Evolutionary conservation across 2,329 filamentous ascomycete species (phyloP).

Genomic region (Hymenoscyphus fraxineus): DNA sequence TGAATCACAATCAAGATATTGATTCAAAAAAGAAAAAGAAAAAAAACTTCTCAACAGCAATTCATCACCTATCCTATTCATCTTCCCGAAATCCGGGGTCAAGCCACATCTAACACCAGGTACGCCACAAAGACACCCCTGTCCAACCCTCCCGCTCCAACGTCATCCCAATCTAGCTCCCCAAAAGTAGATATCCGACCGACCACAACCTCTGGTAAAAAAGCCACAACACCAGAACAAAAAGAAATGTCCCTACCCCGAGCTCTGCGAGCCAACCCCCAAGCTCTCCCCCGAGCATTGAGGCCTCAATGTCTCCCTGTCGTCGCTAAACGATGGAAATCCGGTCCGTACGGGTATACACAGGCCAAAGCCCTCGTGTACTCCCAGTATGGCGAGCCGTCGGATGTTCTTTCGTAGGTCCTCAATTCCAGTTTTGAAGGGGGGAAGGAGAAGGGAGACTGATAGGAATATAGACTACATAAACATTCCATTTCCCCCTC

Average conservation of each 20-base stretch:
- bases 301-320: slow-evolving; percentile 12
- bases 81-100: background rate
- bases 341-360: slow-evolving; percentile 70
- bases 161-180: background rate
- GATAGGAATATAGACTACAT: slow-evolving; percentile 52
- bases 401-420: slow-evolving; percentile 60
- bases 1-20: too few relatives aligned
- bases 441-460: background rate
- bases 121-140: background rate
- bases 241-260: slow-evolving; percentile 20
- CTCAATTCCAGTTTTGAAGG: background rate
- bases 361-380: slow-evolving; percentile 81
- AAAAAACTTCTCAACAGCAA: too few relatives aligned
- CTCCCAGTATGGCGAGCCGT: slow-evolving; percentile 69
- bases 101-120: slow-evolving; percentile 1
- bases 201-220: background rate
- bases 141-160: background rate
- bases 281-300: slow-evolving; percentile 20
- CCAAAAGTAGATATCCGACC: background rate
- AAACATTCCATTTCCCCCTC: slow-evolving; percentile 73
- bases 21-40: too few relatives aligned
- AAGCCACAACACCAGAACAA: slow-evolving; percentile 1
- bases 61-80: too few relatives aligned
- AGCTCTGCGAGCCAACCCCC: slow-evolving; percentile 14
- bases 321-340: slow-evolving; percentile 42